Base-by-base conservation (phyloP, 352 stramenopile species). In the Pythium phragmitis region DNA sequence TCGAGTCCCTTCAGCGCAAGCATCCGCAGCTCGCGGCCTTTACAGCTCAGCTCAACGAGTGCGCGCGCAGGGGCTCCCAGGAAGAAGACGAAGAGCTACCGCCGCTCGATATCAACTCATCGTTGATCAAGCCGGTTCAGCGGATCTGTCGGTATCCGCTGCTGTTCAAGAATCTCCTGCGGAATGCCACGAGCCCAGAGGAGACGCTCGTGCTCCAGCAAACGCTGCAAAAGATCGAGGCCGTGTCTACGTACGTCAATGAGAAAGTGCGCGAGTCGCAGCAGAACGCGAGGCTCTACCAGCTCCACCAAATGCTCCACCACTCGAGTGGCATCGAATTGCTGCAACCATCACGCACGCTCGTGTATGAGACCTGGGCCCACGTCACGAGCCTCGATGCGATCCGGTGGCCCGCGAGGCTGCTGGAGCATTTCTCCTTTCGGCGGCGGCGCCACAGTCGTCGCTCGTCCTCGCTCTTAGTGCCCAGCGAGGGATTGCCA, bases 41-140 rank as follows among this genome's bases (percentile, higher is more conserved):
- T 55, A 76, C 19, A 48, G 75, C 52, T 48, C 53, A 61, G 69
- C 69, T 72, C 47, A 67, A 49, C 36, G 68, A 46, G 39, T 55
- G 49, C 52, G 72, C 47, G 30, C 39, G 60, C 3, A 56, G 63
- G 7, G 63, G 63, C 19, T 58, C 34, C 41, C 52, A 63, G 23
- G 49, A 56, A 6, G 53, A 42, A 54, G 50, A 53, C 23, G 39
- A 55, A 6, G 55, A 60, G 26, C 28, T 54, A n/a, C 48, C 63
- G 8, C 63, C 54, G 33, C 50, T 82, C 30, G 78, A 88, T 50
- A 71, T 87, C 17, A 68, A 79, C 39, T 87, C 78, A 8, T 68
- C 83, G 16, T 70, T 91, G 16, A 89, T 91, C 60, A 91, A 91
- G 39, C 80, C 82, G 26, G 80, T 88, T 23, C 82, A 91, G 45